These are phyloP conservation scores for Scedosporium boydii DNA, from an alignment of 2,329 filamentous ascomycete species.

Conservation along the genomic window DNA sequence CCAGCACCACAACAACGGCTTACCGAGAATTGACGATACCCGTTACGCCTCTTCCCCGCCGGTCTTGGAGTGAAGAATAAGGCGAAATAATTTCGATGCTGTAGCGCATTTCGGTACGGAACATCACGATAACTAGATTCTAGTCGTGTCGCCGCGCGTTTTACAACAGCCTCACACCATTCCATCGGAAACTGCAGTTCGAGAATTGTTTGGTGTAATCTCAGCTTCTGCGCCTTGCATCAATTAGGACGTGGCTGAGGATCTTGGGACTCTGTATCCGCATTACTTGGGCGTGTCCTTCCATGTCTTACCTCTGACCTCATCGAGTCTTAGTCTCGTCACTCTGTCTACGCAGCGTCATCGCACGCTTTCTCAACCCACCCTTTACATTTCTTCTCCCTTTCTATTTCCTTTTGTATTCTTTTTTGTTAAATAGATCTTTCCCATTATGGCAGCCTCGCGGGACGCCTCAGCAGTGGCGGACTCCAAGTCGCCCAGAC, in stretches of 20 bases:
- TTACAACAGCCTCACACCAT: neutral
- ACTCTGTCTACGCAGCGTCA: neutral
- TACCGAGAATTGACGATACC: neutral
- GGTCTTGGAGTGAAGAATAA: neutral
- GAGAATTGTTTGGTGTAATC: neutral
- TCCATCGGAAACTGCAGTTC: neutral
- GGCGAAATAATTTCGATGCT: neutral
- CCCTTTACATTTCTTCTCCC: constrained; percentile 13
- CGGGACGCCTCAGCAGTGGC: constrained; percentile 28
- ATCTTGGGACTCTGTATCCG: constrained; percentile 1
- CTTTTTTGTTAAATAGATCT: constrained; percentile 27
- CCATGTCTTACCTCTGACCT: constrained; percentile 26
- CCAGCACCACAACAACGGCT: neutral
- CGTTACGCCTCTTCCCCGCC: neutral
- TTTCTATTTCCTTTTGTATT: constrained; percentile 8
- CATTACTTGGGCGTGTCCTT: neutral
- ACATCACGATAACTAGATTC: neutral
- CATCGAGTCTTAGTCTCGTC: constrained; percentile 20
- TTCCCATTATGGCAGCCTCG: constrained; percentile 41
- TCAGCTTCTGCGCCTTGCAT: neutral
- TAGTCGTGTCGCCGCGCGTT: neutral
- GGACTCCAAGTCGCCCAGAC: constrained; percentile 40
- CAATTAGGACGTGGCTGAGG: constrained; percentile 1
- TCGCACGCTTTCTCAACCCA: constrained; percentile 13
- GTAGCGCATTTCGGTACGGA: neutral